Base-by-base conservation (phyloP, 805 yeast species). In the Lipomyces spencermartinsiae region DNA sequence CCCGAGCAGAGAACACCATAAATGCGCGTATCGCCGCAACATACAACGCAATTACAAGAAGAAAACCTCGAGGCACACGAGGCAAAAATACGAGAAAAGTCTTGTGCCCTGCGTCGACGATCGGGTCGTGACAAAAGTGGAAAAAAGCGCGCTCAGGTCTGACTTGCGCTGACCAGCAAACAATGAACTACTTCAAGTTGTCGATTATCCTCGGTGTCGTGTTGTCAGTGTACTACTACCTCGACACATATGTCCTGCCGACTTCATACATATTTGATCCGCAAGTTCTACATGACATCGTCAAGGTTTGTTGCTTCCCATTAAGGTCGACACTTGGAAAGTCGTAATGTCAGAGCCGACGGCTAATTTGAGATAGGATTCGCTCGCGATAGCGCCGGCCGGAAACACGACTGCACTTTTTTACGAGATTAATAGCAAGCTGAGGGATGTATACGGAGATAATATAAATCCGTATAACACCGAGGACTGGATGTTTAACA, bases 401-500 rank as follows among this genome's bases (percentile, higher is more conserved):
- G 76, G 74, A 19, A 77, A 89, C 73, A 83, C 91, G 46, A 86
- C 90, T 7, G 87, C 83, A 2, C 78, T 93, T 66, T 81, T 93
- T 78, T 77, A 81, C 22, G 91, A 85, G 60, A 80, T 94, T 69
- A 86, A 91, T 43, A 83, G 83, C 1, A 83, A 80, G 43, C 77
- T 93, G 67, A 82, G 87, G 69, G 81, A 78, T 2, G 85, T 82
- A 58, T 95, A 95, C 78, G 97, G 97, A 12, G 87, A 86, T 7
- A 77, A 84, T 73, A 85, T 94, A 79, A 91, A 91, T 79, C 87
- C 87, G 71, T 83, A 89, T 73, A 86, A 88, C 77, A 82, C 83
- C 61, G 90, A 90, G 63, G 94, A 93, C 72, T 95, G 98, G 98
- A 90, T 95, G 62, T 94, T 88, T 86, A 95, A 95, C 85, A 92